Evolutionary conservation across 2,329 filamentous ascomycete genomes (phyloP).

Genomic region (Hypoxylon rubiginosum): DNA sequence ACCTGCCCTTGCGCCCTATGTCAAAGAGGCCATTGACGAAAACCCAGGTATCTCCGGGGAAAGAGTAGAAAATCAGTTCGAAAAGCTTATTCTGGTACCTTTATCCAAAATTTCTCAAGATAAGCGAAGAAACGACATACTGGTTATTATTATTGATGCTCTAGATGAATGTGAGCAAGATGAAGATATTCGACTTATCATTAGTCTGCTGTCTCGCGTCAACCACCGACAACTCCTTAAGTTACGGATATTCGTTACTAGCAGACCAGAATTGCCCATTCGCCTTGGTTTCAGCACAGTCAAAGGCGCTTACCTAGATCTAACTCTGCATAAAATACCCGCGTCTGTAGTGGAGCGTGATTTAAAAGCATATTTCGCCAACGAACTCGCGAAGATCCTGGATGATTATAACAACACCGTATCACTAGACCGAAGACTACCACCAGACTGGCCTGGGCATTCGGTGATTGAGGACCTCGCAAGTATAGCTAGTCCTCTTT

Average conservation of each 20-base stretch:
- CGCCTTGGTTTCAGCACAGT: constrained; percentile 54
- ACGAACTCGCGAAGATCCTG: constrained; percentile 51
- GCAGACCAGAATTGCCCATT: constrained; percentile 57
- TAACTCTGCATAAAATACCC: constrained; percentile 54
- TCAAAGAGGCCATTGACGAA: constrained; percentile 51
- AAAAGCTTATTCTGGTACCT: constrained; percentile 56
- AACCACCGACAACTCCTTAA: constrained; percentile 27
- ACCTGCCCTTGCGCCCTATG: constrained; percentile 46
- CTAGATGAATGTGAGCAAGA: constrained; percentile 54
- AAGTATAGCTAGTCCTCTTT: constrained; percentile 45
- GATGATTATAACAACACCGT: constrained; percentile 39
- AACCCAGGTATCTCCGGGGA: constrained; percentile 48
- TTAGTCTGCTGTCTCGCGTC: constrained; percentile 47
- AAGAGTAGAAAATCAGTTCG: constrained; percentile 55
- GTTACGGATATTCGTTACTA: constrained; percentile 58
- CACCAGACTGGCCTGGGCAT: constrained; percentile 50
- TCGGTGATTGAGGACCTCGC: constrained; percentile 26
- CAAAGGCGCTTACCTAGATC: constrained; percentile 46
- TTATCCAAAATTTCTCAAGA: constrained; percentile 34
- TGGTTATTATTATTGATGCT: constrained; percentile 52
- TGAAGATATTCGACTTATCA: constrained; percentile 49
- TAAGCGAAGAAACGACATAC: constrained; percentile 7
- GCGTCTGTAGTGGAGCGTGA: constrained; percentile 53
- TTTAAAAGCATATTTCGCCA: constrained; percentile 52
- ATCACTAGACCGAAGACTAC: constrained; percentile 33